A percentile compares a stretch with the other conserved stretches of the same genome.
Evolutionary conservation across 2,329 filamentous ascomycete species (phyloP).

Genomic region (Colletotrichum lupini): DNA sequence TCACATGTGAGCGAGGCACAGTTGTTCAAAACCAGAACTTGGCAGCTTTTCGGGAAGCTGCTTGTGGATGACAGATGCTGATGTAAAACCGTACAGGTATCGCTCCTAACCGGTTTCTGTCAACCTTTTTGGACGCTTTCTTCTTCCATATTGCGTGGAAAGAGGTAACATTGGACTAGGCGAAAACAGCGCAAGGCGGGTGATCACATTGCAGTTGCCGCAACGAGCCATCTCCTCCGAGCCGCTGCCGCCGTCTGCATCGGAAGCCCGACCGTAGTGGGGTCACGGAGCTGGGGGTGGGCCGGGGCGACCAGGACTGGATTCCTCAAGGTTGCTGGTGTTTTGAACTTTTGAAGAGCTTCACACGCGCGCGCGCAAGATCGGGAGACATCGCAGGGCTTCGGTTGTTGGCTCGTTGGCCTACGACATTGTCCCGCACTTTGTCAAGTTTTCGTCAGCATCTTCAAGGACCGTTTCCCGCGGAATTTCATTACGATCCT

Average conservation of each 20-base stretch:
- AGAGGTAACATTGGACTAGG: background rate
- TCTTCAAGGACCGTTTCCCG: background rate
- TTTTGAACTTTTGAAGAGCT: background rate
- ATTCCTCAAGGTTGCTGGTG: background rate
- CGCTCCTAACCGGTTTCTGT: background rate
- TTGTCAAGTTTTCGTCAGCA: background rate
- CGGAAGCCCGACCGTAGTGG: constrained; percentile 18
- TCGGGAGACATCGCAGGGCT: background rate
- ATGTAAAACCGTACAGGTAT: constrained; percentile 17
- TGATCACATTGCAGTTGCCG: constrained; percentile 16
- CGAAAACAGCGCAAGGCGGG: background rate
- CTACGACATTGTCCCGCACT: background rate
- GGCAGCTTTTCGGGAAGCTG: background rate
- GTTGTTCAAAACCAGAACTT: background rate
- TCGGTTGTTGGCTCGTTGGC: background rate
- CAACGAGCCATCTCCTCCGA: constrained; percentile 29
- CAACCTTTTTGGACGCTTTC: background rate
- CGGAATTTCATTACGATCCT: background rate
- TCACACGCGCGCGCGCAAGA: background rate
- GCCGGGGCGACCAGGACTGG: background rate
- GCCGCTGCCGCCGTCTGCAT: constrained; percentile 21
- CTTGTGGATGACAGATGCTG: constrained; percentile 30
- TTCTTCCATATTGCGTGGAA: background rate
- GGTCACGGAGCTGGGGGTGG: constrained; percentile 1
- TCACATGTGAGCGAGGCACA: background rate